Percentiles rank a stretch among this genome's conserved stretches.
These are phyloP conservation scores for Lasiosphaeria hispida DNA, from an alignment of 495 filamentous ascomycete genomes.

Conservation along the genomic window DNA sequence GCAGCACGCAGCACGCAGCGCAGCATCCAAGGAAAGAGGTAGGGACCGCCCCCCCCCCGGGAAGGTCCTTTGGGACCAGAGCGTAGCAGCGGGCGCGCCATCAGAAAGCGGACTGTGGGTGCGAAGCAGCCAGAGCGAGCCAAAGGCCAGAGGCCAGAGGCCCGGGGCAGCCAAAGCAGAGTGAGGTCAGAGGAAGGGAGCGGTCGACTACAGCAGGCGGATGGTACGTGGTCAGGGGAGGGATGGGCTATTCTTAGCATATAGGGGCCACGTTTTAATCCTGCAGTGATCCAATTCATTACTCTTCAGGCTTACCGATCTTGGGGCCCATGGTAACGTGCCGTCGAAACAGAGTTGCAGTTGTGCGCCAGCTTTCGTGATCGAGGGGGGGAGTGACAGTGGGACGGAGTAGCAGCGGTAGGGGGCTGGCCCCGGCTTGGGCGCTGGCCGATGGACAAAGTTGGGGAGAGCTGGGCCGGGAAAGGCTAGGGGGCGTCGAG, in stretches of 20 bases:
- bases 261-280: slow-evolving; percentile 38
- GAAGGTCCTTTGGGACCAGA: slow-evolving; percentile 29
- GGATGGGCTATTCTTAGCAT: slow-evolving; percentile 40
- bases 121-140: neutral
- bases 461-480: slow-evolving; percentile 3
- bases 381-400: slow-evolving; percentile 19
- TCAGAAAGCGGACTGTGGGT: slow-evolving; percentile 11
- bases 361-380: slow-evolving; percentile 33
- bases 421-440: slow-evolving; percentile 19
- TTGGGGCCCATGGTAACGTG: slow-evolving; percentile 40
- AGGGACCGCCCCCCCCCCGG: slow-evolving; percentile 6
- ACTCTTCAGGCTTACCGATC: slow-evolving; percentile 38
- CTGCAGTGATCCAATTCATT: slow-evolving; percentile 41
- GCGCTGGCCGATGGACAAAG: slow-evolving; percentile 14
- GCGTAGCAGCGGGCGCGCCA: slow-evolving; percentile 15
- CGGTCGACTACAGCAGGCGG: slow-evolving; percentile 18
- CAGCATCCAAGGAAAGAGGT: slow-evolving; percentile 3
- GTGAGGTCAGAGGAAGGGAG: slow-evolving; percentile 27
- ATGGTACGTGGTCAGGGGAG: slow-evolving; percentile 30
- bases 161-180: slow-evolving; percentile 6
- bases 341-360: slow-evolving; percentile 39
- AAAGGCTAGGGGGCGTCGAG: slow-evolving; percentile 1
- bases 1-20: too few species aligned
- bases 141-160: neutral
- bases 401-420: slow-evolving; percentile 14